Evolutionary conservation across 441 rosid genomes (phyloP).

Genomic region (Pelargonium cotyledonis): DNA sequence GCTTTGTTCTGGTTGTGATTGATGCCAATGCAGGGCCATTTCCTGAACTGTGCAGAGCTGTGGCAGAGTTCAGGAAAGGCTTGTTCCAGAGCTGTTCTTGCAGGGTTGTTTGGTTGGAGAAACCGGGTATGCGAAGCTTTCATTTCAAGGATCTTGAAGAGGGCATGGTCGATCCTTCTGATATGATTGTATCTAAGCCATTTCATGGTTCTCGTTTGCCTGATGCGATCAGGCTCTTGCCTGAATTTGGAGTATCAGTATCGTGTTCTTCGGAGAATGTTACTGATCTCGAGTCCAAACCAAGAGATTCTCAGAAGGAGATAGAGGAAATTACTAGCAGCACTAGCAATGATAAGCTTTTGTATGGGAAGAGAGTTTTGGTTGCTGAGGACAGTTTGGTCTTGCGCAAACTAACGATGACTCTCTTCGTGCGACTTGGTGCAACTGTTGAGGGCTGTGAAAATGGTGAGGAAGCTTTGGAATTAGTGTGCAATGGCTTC

Average conservation of each 20-base stretch:
- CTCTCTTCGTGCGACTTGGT: slow-evolving; percentile 35
- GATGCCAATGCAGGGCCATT: slow-evolving; percentile 52
- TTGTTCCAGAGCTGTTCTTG: slow-evolving; percentile 24
- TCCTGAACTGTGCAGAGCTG: slow-evolving; percentile 26
- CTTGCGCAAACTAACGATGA: slow-evolving; percentile 21
- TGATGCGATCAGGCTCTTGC: slow-evolving; percentile 40
- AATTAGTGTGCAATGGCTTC: slow-evolving; percentile 35
- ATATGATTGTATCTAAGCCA: slow-evolving; percentile 44
- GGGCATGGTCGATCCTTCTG: slow-evolving; percentile 23
- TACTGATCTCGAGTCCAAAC: neutral
- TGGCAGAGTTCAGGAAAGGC: slow-evolving; percentile 42
- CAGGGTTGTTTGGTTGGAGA: slow-evolving; percentile 72
- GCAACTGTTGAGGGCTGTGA: slow-evolving; percentile 40
- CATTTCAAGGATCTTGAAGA: slow-evolving; percentile 11
- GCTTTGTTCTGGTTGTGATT: slow-evolving; percentile 49
- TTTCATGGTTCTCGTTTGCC: slow-evolving; percentile 68
- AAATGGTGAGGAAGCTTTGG: slow-evolving; percentile 54
- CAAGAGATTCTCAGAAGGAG: slow-evolving; percentile 15
- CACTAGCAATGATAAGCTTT: slow-evolving; percentile 21
- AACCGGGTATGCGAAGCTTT: slow-evolving; percentile 27
- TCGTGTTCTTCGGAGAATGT: neutral
- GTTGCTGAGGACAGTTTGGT: slow-evolving; percentile 49
- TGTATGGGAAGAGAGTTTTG: slow-evolving; percentile 48
- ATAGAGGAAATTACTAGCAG: slow-evolving; percentile 20
- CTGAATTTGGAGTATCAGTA: slow-evolving; percentile 38